A percentile compares a stretch with the other conserved stretches of the same genome.
Evolutionary conservation across 164 flowering plant genomes (phyloP).

Genomic region (Vitis vinifera): DNA sequence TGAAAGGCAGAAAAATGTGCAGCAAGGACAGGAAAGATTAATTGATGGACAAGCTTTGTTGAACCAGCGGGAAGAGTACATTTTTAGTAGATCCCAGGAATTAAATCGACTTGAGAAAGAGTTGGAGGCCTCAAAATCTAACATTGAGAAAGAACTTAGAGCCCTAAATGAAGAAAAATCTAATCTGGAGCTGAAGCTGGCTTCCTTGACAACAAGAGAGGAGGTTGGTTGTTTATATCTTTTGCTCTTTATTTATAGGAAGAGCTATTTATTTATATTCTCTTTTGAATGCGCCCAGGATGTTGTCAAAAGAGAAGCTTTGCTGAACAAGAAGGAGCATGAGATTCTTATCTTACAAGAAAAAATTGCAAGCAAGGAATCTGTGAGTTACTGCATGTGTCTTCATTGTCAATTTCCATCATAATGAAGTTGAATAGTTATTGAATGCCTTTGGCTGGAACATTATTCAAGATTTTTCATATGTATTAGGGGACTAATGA

Average conservation of each 20-base stretch:
- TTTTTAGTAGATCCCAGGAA: conserved; percentile 54
- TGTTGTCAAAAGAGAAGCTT: conserved; percentile 49
- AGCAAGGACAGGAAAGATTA: conserved; percentile 66
- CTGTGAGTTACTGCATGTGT: conserved; percentile 45
- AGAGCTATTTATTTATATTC: conserved; percentile 2
- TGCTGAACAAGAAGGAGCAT: conserved; percentile 62
- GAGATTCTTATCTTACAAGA: conserved; percentile 65
- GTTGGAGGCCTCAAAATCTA: conserved; percentile 48
- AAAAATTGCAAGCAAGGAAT: conserved; percentile 60
- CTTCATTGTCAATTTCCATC: not conserved
- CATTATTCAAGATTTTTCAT: not conserved
- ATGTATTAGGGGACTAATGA: not conserved
- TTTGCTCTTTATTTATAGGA: not conserved
- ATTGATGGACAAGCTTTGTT: conserved; percentile 69
- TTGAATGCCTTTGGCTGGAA: no score
- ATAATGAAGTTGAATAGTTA: not conserved
- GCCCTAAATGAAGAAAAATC: conserved; percentile 51
- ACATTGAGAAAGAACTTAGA: conserved; percentile 42
- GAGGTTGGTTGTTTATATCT: conserved; percentile 40
- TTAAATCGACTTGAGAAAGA: conserved; percentile 60
- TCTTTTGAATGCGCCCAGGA: conserved; percentile 40
- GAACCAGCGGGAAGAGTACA: conserved; percentile 73
- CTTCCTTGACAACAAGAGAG: conserved; percentile 62
- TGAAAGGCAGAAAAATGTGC: conserved; percentile 63
- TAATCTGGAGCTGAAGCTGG: conserved; percentile 37